Evolutionary conservation across 176 grass and related monocot species (phyloP), one percentile per base, ranked within the genome.

Genomic region (Zoysia japonica): DNA sequence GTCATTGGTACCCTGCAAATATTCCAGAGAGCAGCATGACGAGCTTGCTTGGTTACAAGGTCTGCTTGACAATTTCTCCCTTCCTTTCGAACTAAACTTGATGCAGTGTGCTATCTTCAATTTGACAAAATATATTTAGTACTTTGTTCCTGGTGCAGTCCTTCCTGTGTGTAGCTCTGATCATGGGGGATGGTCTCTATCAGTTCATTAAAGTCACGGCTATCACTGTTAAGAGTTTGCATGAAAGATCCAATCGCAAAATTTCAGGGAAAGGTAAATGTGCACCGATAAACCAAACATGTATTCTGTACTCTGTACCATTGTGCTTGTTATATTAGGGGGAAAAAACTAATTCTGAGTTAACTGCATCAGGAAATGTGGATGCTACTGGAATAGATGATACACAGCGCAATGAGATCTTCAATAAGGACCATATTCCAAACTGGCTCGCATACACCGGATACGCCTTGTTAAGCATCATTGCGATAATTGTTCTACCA

Each of bases 41-140:
- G 75, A 93, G 94, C 78, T 74, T 97, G 72, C 84, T 86, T 80
- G 94, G 94, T 82, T 97, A 97, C 67, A 97, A 97, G 94, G 94
- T 97, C 43, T 76, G 76, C n/a, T 54, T 57, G 16, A 61, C 45
- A 46, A 76, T 76, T 81, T 11, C 10, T 52, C 53, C 41, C 36
- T 1, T 11, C 28, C 16, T 52, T 63, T 40, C 14, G 52, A 74
- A 56, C 51, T 28, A 47, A 20, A 53, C 17, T 67, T 42, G 2
- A 11, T 7, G 7, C 37, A 42, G 20, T 57, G 9, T 17, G 49
- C 54, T 11, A 11, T 78, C 5, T 13, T 43, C 9, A 52, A 5
- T 10, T 70, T 48, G 35, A 28, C 42, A 6, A 20, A 66, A 2
- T 6, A 59, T 16, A 9, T 78, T 57, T 35, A 28, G 28, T 28